Conservation (phyloP, 2,329 filamentous ascomycete genomes). For the Orbilia javanica region DNA sequence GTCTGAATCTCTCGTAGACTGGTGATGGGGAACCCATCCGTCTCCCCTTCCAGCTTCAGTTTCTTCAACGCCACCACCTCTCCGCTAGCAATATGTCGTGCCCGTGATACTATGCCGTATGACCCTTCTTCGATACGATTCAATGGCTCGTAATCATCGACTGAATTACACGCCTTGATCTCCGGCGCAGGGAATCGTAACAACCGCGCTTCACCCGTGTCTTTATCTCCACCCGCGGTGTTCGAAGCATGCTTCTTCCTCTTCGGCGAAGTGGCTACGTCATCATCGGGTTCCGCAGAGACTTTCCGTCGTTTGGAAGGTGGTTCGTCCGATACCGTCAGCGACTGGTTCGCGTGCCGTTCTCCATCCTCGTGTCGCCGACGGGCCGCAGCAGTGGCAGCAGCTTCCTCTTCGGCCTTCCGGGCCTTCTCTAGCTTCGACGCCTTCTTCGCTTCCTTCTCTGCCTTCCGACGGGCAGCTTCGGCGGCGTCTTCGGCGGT, state of each 20-base stretch:
- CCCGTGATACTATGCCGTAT: constrained; percentile 93
- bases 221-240: constrained; percentile 62
- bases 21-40: constrained; percentile 90
- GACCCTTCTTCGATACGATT: constrained; percentile 98
- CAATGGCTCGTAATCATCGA: constrained; percentile 89
- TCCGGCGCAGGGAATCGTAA: constrained; percentile 77
- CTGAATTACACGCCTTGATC: constrained; percentile 77
- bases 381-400: constrained; percentile 60
- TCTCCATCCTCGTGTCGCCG: constrained; percentile 61
- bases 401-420: constrained; percentile 64
- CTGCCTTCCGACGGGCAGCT: constrained; percentile 81
- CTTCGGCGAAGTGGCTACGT: constrained; percentile 69
- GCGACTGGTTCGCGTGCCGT: constrained; percentile 62
- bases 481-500: constrained; percentile 83
- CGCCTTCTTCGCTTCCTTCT: constrained; percentile 74
- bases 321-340: constrained; percentile 59
- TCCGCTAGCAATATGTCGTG: constrained; percentile 78
- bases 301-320: constrained; percentile 44
- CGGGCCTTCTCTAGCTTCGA: constrained; percentile 61
- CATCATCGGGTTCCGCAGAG: constrained; percentile 63
- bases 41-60: constrained; percentile 84
- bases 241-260: constrained; percentile 67
- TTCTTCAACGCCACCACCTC: constrained; percentile 92
- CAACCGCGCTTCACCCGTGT: constrained; percentile 69
- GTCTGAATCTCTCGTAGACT: constrained; percentile 95